Evolutionary conservation across 2,329 filamentous ascomycete genomes (phyloP).

Genomic region (Diaporthe sp.): DNA sequence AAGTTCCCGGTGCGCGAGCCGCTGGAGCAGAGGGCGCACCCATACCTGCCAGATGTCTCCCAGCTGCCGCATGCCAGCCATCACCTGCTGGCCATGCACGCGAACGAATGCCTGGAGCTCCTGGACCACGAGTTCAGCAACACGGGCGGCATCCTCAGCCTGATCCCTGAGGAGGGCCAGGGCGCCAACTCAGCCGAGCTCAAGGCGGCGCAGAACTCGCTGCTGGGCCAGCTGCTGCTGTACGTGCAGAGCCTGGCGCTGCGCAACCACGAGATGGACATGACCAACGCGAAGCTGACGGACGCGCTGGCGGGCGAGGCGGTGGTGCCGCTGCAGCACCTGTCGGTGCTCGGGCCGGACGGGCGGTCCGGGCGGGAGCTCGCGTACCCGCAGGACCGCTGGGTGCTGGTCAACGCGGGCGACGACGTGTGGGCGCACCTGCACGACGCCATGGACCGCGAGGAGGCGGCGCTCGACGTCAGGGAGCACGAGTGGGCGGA

Average conservation of each 20-base stretch:
- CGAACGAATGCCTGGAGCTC: constrained; percentile 71
- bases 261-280: constrained; percentile 71
- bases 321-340: constrained; percentile 63
- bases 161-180: constrained; percentile 61
- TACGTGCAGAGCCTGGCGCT: constrained; percentile 66
- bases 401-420: constrained; percentile 67
- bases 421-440: constrained; percentile 64
- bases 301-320: constrained; percentile 66
- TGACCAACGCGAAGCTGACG: constrained; percentile 63
- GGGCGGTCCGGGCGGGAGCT: constrained; percentile 67
- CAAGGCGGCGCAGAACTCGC: constrained; percentile 60
- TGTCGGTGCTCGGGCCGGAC: constrained; percentile 66
- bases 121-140: constrained; percentile 71
- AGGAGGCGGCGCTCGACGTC: constrained; percentile 56
- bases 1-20: constrained; percentile 42
- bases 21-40: constrained; percentile 41
- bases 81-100: constrained; percentile 66
- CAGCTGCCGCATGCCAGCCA: constrained; percentile 60
- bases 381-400: constrained; percentile 67
- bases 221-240: constrained; percentile 70
- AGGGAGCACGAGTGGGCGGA: constrained; percentile 50
- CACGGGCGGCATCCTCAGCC: constrained; percentile 67
- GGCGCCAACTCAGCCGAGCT: constrained; percentile 52
- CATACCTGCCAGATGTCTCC: constrained; percentile 23
- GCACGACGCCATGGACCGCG: constrained; percentile 61